Conservation (phyloP, 768 basidiomycete species). For the Xerocomus spinulosus region DNA sequence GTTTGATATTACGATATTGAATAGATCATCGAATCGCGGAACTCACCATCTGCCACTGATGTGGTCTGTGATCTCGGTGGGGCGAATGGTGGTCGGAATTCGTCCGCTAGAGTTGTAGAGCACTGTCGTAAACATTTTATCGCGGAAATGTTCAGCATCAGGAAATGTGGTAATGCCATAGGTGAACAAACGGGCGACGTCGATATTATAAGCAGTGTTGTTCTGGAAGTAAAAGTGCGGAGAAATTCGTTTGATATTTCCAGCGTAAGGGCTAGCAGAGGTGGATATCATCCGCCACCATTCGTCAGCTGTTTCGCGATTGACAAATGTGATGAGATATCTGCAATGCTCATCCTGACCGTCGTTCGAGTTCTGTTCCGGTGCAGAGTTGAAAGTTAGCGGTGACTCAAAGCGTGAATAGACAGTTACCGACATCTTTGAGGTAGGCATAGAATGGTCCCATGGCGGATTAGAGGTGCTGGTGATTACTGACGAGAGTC, state of each 20-base stretch:
- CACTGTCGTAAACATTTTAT: background rate
- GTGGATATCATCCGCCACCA: slow-evolving; percentile 26
- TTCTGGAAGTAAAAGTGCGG: slow-evolving; percentile 2
- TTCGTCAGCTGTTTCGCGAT: too few species aligned
- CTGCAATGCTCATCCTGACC: background rate
- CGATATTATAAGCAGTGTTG: background rate
- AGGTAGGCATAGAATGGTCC: slow-evolving; percentile 3
- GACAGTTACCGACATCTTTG: background rate
- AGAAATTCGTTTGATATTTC: background rate
- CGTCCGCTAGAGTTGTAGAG: background rate
- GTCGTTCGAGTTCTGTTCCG: background rate
- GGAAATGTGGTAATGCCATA: background rate
- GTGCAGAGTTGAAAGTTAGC: background rate
- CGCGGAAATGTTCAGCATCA: background rate
- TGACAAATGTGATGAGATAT: slow-evolving; percentile 23
- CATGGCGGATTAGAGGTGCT: background rate
- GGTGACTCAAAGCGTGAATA: background rate
- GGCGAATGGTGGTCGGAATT: background rate
- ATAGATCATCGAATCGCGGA: background rate
- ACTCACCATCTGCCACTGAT: slow-evolving; percentile 3
- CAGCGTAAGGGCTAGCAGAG: slow-evolving; percentile 5
- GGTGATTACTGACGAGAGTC: background rate
- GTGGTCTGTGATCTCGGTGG: background rate
- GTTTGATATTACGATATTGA: background rate
- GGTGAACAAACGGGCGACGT: background rate